These are phyloP conservation scores for Rosa hybrid DNA, from an alignment of 331 rosid species.

Conservation along the genomic window DNA sequence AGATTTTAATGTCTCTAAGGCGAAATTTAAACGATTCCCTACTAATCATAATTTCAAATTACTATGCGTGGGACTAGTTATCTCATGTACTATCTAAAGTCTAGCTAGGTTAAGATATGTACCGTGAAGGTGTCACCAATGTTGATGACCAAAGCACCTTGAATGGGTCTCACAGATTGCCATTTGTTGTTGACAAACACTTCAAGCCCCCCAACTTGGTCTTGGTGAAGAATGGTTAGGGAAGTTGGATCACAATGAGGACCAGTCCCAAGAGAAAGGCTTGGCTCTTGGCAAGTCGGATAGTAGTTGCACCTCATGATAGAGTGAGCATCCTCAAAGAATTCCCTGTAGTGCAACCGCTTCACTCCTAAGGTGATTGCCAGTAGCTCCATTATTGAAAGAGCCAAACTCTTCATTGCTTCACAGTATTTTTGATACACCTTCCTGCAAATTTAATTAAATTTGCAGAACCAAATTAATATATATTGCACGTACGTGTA, in stretches of 20 bases:
- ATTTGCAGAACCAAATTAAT: not conserved
- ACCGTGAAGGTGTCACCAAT: constrained; percentile 89
- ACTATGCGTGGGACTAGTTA: too few relatives aligned
- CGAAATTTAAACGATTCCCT: not conserved
- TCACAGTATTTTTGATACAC: constrained; percentile 66
- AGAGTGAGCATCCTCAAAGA: constrained; percentile 63
- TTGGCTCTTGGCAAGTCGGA: constrained; percentile 63
- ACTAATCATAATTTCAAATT: too few relatives aligned
- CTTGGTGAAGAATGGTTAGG: constrained; percentile 81
- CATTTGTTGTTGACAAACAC: constrained; percentile 62
- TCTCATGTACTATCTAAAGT: not conserved
- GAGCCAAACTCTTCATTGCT: constrained; percentile 53
- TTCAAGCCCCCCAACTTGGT: constrained; percentile 80
- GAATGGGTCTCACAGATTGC: constrained; percentile 58
- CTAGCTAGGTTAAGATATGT: not conserved
- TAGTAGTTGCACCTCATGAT: constrained; percentile 84
- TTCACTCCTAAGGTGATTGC: constrained; percentile 74
- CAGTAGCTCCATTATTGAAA: constrained; percentile 59
- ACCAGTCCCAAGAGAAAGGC: constrained; percentile 67
- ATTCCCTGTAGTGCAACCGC: constrained; percentile 37
- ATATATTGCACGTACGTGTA: not conserved
- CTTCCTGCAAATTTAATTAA: constrained; percentile 30
- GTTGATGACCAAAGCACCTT: constrained; percentile 68
- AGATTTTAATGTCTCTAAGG: too few relatives aligned
- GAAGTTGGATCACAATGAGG: constrained; percentile 92